phyloP scores from a whole-genome alignment of 2,329 filamentous ascomycete genomes.

The Monilinia polystroma region DNA sequence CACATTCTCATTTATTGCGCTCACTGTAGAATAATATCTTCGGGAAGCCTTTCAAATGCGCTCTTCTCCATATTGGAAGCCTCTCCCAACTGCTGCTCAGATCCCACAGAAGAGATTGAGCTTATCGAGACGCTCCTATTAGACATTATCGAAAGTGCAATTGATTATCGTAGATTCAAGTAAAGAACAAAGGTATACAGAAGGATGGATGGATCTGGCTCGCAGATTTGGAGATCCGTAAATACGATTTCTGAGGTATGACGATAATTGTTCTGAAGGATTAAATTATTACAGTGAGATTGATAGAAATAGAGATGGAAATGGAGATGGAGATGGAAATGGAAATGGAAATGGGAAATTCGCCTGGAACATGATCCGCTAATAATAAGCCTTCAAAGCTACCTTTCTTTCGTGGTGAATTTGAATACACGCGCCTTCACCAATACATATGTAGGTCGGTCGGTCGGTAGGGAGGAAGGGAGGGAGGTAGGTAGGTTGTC shows the following conservation, averaged over 20 bases:
- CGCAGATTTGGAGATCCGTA: conserved; percentile 3
- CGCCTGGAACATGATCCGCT: conserved; percentile 13
- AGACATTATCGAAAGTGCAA: neutral
- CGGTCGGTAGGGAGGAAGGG: too few relatives aligned
- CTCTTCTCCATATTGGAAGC: conserved; percentile 21
- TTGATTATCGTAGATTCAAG: neutral
- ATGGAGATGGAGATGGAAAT: neutral
- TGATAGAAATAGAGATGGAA: neutral
- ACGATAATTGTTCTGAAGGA: neutral
- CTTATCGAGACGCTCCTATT: conserved; percentile 11
- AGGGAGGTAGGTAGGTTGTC: too few relatives aligned
- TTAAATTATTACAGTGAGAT: conserved; percentile 10
- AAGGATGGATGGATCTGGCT: conserved; percentile 1
- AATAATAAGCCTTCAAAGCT: conserved; percentile 13
- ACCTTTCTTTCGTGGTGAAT: neutral
- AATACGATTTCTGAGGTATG: neutral
- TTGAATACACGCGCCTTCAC: conserved; percentile 2
- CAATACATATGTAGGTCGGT: neutral
- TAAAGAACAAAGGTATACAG: neutral
- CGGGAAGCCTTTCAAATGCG: conserved; percentile 56
- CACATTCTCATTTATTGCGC: conserved; percentile 35
- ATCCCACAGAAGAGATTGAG: conserved; percentile 17
- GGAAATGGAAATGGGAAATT: neutral
- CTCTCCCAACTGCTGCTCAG: conserved; percentile 4
- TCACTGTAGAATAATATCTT: conserved; percentile 70